Base-by-base conservation (phyloP, 2,329 filamentous ascomycete species). In the Pseudogymnoascus sp. region DNA sequence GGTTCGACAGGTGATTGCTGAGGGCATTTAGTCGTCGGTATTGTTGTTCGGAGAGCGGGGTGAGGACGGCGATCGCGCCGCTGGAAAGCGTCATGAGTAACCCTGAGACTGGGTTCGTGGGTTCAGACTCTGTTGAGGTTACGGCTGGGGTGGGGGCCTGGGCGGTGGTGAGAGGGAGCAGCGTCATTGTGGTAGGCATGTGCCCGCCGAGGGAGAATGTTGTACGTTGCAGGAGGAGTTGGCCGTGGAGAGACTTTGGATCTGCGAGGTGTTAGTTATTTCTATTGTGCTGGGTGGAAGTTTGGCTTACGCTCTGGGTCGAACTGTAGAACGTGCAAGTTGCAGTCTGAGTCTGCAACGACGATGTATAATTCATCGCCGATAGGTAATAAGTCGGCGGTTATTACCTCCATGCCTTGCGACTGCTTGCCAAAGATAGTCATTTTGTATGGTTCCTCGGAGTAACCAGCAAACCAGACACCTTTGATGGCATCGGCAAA, bases 361-460 rank as follows among this genome's bases (percentile, higher is more conserved):
- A 97, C 80, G 67, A 99, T 88, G 72, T 88, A 91, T 11, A 99
- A 79, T 64, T 92, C 87, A 63, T 89, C 87, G 6, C 90, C 90
- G 70, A 93, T 89, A 0, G 95, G 95, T 6, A 99, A 78, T 71
- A 99, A 93, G 64, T 97, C 93, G 1, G 90, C 91, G 5, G 88
- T 84, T 36, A 96, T 76, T 18, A 96, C 85, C 70, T 95, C 90
- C 69, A 97, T 80, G 46, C 84, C 85, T 18, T 89, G 88, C 40
- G 88, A 83, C 69, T 89, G 91, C 76, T 97, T 97, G 44, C 93
- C 92, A 68, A 97, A 92, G 3, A 97, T 82, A 66, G 92, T 89
- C 86, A 99, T 92, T 69, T 90, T 93, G 74, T 97, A 99, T 0
- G 95, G 95, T 72, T 97, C 95, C 77, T 99, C 93, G 7, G 90